Base-by-base conservation (phyloP, 2,329 filamentous ascomycete genomes). In the Emericellopsis atlantica region DNA sequence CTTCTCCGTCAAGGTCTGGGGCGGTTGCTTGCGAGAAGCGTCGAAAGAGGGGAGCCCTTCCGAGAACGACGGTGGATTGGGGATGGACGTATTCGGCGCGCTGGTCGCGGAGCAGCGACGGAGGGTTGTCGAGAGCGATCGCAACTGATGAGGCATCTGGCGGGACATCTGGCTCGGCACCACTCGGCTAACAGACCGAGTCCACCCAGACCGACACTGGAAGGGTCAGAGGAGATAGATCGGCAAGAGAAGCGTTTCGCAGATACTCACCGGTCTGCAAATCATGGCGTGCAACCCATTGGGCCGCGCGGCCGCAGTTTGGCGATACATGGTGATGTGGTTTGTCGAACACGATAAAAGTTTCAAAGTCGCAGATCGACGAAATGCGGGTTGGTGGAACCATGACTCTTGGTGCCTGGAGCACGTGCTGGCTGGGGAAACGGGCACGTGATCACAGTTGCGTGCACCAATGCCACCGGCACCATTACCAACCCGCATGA, bases 1-100 rank as follows among this genome's bases (percentile, higher is more conserved):
- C 69, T 95, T 95, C 59, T 95, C 89, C 3, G 85, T 92, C 40
- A 95, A 62, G 3, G 85, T 95, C 61, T 95, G 88, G 0, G 84
- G 36, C 33, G 34, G 11, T 32, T 32, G 31, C 31, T 32, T 32
- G 11, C 15, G 31, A 32, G 31, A 15, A 32, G 15, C 31, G 3
- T 32, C 31, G 31, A 15, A 32, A 32, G 31, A 15, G 31, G 15
- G 15, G 3, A 32, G 31, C 11, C 31, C 15, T 15, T 32, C 31
- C 15, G 31, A 32, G 31, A 32, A 32, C 31, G 31, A 15, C 31
- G 31, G 31, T 32, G 31, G 31, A 12, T 32, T 32, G 31, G 31
- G 15, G 31, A 15, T 32, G 31, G 31, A 32, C 6, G 31, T 32
- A 6, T 32, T 32, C 31, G 31, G 31, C 11, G 31, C 11, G 15